These are phyloP conservation scores for Astrephomene gubernaculifera DNA, from an alignment of 139 green algal genomes.

Conservation along the genomic window DNA sequence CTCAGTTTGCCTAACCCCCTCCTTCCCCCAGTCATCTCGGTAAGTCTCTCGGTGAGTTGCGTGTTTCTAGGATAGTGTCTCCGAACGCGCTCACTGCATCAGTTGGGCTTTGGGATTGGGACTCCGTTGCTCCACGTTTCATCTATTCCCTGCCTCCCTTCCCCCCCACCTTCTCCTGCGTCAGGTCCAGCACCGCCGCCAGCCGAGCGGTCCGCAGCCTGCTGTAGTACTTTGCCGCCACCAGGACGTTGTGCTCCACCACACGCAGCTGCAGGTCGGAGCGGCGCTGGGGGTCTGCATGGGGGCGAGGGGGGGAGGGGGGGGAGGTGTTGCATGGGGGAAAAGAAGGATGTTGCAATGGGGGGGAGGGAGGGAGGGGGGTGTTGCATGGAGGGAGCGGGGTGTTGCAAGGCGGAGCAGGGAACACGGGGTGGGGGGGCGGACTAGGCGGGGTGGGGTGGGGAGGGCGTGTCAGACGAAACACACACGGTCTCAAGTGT, in stretches of 20 bases:
- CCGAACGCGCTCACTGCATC: too few relatives aligned
- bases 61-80: too few relatives aligned
- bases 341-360: background rate
- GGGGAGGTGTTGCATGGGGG: background rate
- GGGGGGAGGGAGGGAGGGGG: background rate
- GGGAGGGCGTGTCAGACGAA: background rate
- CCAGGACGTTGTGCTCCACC: slow-evolving; percentile 96
- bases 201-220: slow-evolving; percentile 76
- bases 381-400: background rate
- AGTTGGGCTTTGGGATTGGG: too few relatives aligned
- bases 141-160: background rate
- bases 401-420: background rate
- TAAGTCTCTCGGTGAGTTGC: too few relatives aligned
- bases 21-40: too few relatives aligned
- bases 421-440: background rate
- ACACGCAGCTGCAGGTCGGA: slow-evolving; percentile 82
- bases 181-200: slow-evolving; percentile 88
- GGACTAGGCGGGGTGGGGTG: background rate
- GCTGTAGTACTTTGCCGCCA: slow-evolving; percentile 90
- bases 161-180: slow-evolving; percentile 74
- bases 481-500: too few relatives aligned
- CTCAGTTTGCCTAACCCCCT: too few relatives aligned
- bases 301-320: background rate
- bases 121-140: background rate
- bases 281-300: slow-evolving; percentile 50